These are phyloP conservation scores for Linum trigynum DNA, from an alignment of 345 rosid genomes.

Conservation along the genomic window DNA sequence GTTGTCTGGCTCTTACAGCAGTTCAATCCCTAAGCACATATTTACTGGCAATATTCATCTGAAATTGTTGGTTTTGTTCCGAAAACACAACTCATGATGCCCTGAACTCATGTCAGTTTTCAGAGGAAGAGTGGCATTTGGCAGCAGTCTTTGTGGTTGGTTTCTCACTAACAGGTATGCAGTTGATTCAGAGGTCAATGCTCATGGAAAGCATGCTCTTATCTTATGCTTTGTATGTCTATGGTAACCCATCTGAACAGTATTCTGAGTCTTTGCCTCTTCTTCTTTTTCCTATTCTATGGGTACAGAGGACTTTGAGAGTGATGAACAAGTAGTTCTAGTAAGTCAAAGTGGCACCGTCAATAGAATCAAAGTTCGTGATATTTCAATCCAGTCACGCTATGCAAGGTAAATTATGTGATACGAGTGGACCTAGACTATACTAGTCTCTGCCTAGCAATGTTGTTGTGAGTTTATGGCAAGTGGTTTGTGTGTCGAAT, in stretches of 20 bases:
- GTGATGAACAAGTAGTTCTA: constrained; percentile 87
- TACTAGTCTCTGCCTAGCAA: background rate
- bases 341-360: constrained; percentile 93
- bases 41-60: no score
- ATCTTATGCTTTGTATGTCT: background rate
- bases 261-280: background rate
- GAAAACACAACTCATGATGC: background rate
- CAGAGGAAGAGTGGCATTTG: constrained; percentile 52
- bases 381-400: constrained; percentile 84
- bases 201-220: background rate
- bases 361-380: constrained; percentile 83
- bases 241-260: background rate
- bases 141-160: constrained; percentile 91
- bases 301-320: constrained; percentile 67
- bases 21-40: no score
- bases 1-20: no score
- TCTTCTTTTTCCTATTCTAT: background rate
- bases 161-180: constrained; percentile 65
- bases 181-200: background rate
- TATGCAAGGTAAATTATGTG: constrained; percentile 52
- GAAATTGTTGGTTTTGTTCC: no score
- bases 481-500: background rate
- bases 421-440: no score
- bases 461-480: background rate
- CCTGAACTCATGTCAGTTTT: constrained; percentile 38